Conservation (phyloP, 108 stramenopile species). For the Chaetoceros tenuissimus region DNA sequence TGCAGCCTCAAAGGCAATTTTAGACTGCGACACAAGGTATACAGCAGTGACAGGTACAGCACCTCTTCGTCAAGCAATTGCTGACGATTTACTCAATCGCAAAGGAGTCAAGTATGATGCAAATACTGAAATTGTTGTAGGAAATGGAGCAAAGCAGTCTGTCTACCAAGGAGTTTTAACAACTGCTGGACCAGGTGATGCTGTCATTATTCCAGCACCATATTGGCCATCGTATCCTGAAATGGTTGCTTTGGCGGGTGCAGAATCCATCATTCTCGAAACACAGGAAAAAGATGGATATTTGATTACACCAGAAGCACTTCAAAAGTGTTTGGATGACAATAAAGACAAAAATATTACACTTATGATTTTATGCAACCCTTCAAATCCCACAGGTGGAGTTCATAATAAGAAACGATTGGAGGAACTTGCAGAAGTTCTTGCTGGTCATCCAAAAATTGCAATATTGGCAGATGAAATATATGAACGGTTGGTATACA, state of each 20-base stretch:
- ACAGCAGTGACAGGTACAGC: conserved; percentile 90
- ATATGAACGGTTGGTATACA: conserved; percentile 93
- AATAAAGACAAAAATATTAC: conserved; percentile 51
- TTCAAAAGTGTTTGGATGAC: conserved; percentile 49
- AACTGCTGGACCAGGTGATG: conserved; percentile 78
- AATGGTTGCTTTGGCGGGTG: conserved; percentile 87
- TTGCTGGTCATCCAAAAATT: conserved; percentile 60
- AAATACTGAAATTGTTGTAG: conserved; percentile 82
- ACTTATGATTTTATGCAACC: conserved; percentile 93
- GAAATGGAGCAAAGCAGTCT: conserved; percentile 95
- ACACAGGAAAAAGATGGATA: conserved; percentile 77
- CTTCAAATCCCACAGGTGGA: conserved; percentile 91
- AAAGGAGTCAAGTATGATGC: conserved; percentile 80
- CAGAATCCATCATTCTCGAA: conserved; percentile 78
- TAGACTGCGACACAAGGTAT: conserved; percentile 76
- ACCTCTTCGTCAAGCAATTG: conserved; percentile 80
- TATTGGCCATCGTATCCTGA: conserved; percentile 97
- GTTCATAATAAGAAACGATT: conserved; percentile 59
- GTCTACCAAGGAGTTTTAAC: conserved; percentile 89
- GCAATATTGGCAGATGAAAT: conserved; percentile 92
- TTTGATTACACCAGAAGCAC: conserved; percentile 58
- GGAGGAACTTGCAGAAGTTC: conserved; percentile 56
- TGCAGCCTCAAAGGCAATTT: conserved; percentile 57
- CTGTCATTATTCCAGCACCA: conserved; percentile 90
- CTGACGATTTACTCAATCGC: conserved; percentile 66